Evolutionary conservation across 2,329 filamentous ascomycete genomes (phyloP).

Genomic region (Verticillium alfalfae): DNA sequence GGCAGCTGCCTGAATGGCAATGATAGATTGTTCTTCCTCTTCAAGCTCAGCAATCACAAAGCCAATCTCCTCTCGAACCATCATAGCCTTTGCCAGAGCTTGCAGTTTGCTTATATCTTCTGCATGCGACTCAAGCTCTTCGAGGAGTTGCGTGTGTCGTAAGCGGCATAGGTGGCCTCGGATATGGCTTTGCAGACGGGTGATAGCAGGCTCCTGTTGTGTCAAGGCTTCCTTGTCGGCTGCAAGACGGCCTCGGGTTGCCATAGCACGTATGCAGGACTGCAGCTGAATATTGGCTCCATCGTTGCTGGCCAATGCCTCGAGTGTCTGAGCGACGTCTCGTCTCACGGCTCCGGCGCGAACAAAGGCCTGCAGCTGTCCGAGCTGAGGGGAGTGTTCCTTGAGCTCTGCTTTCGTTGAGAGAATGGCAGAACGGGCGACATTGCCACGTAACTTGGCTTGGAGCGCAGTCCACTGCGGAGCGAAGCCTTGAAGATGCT

Average conservation of each 20-base stretch:
- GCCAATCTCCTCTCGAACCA: conserved; percentile 69
- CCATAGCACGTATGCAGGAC: conserved; percentile 55
- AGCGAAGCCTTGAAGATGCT: conserved; percentile 43
- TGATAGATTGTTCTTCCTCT: conserved; percentile 71
- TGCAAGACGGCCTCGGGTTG: conserved; percentile 45
- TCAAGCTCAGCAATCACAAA: conserved; percentile 72
- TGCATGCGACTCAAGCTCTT: conserved; percentile 64
- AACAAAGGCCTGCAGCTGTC: conserved; percentile 43
- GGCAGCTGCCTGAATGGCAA: conserved; percentile 68
- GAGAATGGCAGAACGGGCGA: conserved; percentile 37
- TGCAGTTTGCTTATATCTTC: conserved; percentile 67
- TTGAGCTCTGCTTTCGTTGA: conserved; percentile 42
- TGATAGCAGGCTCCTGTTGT: conserved; percentile 50
- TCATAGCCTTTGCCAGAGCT: conserved; percentile 70
- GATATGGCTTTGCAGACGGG: conserved; percentile 59
- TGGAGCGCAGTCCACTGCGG: conserved; percentile 47
- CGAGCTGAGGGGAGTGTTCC: conserved; percentile 35
- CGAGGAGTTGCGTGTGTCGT: conserved; percentile 56
- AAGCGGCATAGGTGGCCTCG: conserved; percentile 62
- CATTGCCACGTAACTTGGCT: conserved; percentile 39
- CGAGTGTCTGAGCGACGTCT: conserved; percentile 41
- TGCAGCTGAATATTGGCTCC: conserved; percentile 47
- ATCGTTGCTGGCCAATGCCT: conserved; percentile 40
- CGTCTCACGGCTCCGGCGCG: conserved; percentile 51
- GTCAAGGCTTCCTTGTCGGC: conserved; percentile 50